Base-by-base conservation (phyloP, 2,329 filamentous ascomycete genomes). In the Tolypocladium sp. region DNA sequence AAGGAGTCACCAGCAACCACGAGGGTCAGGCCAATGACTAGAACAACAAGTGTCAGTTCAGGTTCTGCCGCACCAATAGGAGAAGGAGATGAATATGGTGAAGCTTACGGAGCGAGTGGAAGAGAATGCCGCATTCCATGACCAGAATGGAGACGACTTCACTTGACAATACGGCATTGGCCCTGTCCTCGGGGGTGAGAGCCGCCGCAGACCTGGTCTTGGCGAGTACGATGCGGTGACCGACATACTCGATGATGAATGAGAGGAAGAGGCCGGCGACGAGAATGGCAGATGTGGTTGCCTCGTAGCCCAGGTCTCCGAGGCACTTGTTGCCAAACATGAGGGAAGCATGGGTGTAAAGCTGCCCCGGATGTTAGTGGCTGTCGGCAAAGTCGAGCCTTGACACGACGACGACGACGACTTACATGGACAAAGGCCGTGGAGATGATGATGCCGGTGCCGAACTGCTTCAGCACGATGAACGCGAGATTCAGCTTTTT, bases 251-350 rank as follows among this genome's bases (percentile, higher is more conserved):
- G 41, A 90, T 78, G 2, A 89, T 65, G 70, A 91, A 92, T 0
- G 89, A 87, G 3, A 91, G 63, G 70, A 91, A 88, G 1, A 91
- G 73, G 0, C 89, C 89, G 0, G 85, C 89, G 84, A 92, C 88
- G 54, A 89, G 79, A 46, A 92, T 83, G 2, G 88, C 84, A 0
- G 87, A 82, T 0, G 88, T 83, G 0, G 86, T 89, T 4, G 77
- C 82, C 70, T 92, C 89, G 65, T 89, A 92, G 6, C 75, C 68
- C 3, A 92, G 73, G 9, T 79, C 78, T 4, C 86, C 85, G 15
- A 92, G 73, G 65, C 89, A 92, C 56, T 84, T 74, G 63, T 89
- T 91, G 25, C 70, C 74, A 65, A 92, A 91, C 85, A 91, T 90
- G 35, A 92, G 77, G 9, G 78, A 73, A 0, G 89, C 88, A 62